Conservation (phyloP, 352 stramenopile species). For the Phytopythium delawarense region DNA sequence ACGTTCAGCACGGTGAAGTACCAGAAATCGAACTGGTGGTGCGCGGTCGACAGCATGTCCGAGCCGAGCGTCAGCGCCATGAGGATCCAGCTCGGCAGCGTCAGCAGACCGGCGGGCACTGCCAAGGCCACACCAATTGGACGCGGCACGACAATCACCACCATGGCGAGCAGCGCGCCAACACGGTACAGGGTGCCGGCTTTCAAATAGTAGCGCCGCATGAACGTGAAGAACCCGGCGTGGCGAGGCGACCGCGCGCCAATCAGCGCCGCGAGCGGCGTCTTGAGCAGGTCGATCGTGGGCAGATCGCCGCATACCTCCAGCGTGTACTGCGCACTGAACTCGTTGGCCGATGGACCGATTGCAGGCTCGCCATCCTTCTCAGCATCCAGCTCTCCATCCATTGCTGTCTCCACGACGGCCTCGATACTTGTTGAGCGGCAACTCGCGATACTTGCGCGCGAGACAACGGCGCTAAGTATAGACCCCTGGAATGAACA, state of each 20-base stretch:
- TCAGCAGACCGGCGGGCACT: constrained; percentile 7
- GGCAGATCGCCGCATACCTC: constrained; percentile 13
- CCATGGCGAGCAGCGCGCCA: constrained; percentile 6
- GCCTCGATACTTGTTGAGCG: not conserved
- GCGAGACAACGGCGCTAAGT: too few relatives aligned
- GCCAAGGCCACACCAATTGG: constrained; percentile 9
- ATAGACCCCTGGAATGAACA: too few relatives aligned
- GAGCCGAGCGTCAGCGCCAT: constrained; percentile 22
- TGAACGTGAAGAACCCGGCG: constrained; percentile 11
- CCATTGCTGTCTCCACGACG: not conserved
- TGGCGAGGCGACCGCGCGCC: constrained; percentile 6
- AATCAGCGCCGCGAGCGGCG: constrained; percentile 7
- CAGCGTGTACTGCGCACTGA: constrained; percentile 7
- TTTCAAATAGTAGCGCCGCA: constrained; percentile 16
- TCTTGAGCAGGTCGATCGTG: constrained; percentile 16
- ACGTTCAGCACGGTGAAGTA: constrained; percentile 34
- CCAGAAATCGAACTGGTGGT: constrained; percentile 35
- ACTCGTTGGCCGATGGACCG: not conserved
- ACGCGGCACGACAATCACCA: constrained; percentile 10
- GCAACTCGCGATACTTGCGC: too few relatives aligned
- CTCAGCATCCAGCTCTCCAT: not conserved
- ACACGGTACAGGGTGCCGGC: constrained; percentile 10
- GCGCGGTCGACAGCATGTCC: constrained; percentile 24
- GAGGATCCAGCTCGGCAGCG: constrained; percentile 12
- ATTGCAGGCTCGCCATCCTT: not conserved